Evolutionary conservation across 2,329 filamentous ascomycete species (phyloP), one percentile per base, ranked within the genome.

Genomic region (Stemphylium vesicarium): DNA sequence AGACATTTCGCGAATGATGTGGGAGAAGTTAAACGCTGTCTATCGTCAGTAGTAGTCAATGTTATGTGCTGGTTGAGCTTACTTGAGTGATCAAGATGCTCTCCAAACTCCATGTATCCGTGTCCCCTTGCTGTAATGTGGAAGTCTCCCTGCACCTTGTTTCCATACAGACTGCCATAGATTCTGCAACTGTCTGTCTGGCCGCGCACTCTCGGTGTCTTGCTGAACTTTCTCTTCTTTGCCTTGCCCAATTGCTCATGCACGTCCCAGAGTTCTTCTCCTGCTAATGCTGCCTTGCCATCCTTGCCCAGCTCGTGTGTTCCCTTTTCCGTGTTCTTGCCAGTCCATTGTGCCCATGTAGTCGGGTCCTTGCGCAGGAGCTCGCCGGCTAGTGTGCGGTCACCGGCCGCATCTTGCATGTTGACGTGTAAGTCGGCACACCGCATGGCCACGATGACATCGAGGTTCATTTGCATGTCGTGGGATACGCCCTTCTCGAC

Each of bases 111-210:
- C 76, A 86, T 85, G 77, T 99, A 99, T n/a, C 95, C 95, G 75
- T 98, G 94, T 0, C 95, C 95, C 58, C 92, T 81, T 3, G 95
- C 95, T 1, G 95, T 99, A 70, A 99, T 95, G 74, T 99, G 95
- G 73, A 99, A 98, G 75, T 99, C 94, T 4, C 94, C 95, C 77
- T 97, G 94, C 39, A 99, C 95, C 79, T 96, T 96, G 77, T 99
- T 99, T 64, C 96, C 84, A 64, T 96, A 90, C 74, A 99, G 76
- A 68, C 87, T 96, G 31, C 95, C 95, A 75, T 86, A 99, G 60
- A 99, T 87, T 42, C 95, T 86, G 76, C 95, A 99, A 59, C 90
- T 89, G 74, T 96, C 90, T 13, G 82, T 77, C 15, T 78, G 68
- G 22, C 81, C 77, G 47, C 79, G 78, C 50, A 95, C 70, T 56